phyloP scores from a whole-genome alignment of 108 stramenopile genomes.

The Nitzschia putrida region DNA sequence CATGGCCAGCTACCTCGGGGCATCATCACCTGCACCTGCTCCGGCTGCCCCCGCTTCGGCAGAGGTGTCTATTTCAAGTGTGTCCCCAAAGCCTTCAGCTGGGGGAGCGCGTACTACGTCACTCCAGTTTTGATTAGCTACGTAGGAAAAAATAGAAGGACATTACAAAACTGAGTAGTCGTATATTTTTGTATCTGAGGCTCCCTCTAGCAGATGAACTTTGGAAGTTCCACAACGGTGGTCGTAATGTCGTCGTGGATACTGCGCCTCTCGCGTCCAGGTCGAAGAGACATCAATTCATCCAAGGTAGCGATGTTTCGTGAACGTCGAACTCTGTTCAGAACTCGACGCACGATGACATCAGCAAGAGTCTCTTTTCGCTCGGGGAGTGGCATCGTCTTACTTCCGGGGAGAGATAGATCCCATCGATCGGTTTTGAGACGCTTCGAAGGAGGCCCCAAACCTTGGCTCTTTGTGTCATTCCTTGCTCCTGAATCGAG shows the following conservation, averaged over 20 bases:
- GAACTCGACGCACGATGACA: slow-evolving; percentile 75
- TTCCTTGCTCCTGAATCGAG: slow-evolving; percentile 34
- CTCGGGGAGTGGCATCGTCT: slow-evolving; percentile 26
- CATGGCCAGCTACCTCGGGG: slow-evolving; percentile 8
- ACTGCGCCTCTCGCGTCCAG: slow-evolving; percentile 74
- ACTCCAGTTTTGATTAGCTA: slow-evolving; percentile 11
- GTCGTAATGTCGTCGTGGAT: slow-evolving; percentile 91
- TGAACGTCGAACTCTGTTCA: slow-evolving; percentile 83
- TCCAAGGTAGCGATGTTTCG: slow-evolving; percentile 78
- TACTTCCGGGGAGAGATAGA: slow-evolving; percentile 21
- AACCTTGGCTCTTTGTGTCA: slow-evolving; percentile 31
- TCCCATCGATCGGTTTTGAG: slow-evolving; percentile 39
- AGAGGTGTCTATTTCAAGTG: slow-evolving; percentile 13
- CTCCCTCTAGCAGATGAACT: slow-evolving; percentile 45
- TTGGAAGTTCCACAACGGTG: slow-evolving; percentile 75
- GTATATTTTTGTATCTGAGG: too few species aligned
- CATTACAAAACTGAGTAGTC: too few species aligned
- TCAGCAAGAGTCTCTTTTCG: slow-evolving; percentile 69
- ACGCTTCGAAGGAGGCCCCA: slow-evolving; percentile 44
- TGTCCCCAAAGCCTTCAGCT: neutral
- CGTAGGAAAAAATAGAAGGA: too few species aligned
- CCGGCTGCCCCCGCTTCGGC: slow-evolving; percentile 15
- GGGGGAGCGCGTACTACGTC: slow-evolving; percentile 18
- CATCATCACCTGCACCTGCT: neutral
- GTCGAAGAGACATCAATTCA: slow-evolving; percentile 77